Evolutionary conservation across 768 basidiomycete genomes (phyloP).

Genomic region (Tulasnella sp.): DNA sequence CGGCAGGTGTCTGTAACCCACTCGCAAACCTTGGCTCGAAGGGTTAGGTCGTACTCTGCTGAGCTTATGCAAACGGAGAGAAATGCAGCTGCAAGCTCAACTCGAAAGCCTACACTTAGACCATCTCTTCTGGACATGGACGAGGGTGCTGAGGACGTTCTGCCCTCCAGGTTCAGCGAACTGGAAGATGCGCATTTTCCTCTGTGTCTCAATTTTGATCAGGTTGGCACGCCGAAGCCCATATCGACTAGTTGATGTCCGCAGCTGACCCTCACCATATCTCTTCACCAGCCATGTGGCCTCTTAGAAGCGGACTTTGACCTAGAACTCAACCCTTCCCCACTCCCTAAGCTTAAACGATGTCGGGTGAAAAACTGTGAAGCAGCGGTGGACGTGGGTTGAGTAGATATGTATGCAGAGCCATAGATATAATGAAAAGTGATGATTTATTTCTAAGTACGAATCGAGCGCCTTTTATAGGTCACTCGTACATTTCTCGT

Average conservation of each 20-base stretch:
- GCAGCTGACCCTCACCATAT: neutral
- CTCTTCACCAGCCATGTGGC: conserved; percentile 36
- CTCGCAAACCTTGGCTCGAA: conserved; percentile 43
- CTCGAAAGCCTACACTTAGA: too few species aligned
- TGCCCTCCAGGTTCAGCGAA: conserved; percentile 49
- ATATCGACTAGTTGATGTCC: neutral
- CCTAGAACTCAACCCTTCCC: neutral
- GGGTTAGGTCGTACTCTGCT: conserved; percentile 57
- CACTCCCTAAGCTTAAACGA: conserved; percentile 3
- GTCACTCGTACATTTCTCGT: too few species aligned
- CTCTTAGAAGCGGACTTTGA: conserved; percentile 44
- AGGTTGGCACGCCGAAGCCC: conserved; percentile 33
- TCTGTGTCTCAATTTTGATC: conserved; percentile 58
- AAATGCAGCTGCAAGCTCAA: conserved; percentile 11
- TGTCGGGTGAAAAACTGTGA: too few species aligned
- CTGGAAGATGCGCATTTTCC: conserved; percentile 58
- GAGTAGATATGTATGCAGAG: too few species aligned
- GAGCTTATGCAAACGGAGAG: conserved; percentile 44
- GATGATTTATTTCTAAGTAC: too few species aligned
- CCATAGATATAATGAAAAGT: too few species aligned
- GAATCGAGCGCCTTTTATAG: too few species aligned
- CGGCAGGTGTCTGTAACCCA: conserved; percentile 20
- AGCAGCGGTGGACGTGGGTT: too few species aligned
- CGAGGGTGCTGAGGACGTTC: conserved; percentile 37
- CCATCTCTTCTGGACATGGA: conserved; percentile 27